Evolutionary conservation across 305 asterid genomes (phyloP).

Genomic region (Solanum hybrid): DNA sequence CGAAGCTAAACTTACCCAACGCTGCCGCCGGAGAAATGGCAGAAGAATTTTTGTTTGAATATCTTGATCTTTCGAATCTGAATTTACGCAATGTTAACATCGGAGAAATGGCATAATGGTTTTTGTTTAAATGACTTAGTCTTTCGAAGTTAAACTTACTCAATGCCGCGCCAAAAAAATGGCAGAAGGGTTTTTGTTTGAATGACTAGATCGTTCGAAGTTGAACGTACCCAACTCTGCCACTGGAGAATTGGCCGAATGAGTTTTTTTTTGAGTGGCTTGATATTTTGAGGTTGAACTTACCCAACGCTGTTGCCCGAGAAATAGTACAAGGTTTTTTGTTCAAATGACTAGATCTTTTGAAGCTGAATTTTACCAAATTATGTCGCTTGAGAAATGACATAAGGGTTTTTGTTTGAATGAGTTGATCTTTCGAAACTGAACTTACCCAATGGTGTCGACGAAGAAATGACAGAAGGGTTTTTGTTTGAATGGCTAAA

Average conservation of each 20-base stretch:
- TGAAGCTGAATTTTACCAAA: too few relatives aligned
- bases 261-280: background rate
- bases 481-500: too few relatives aligned
- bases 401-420: too few relatives aligned
- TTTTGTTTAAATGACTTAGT: background rate
- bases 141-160: background rate
- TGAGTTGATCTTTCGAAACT: too few relatives aligned
- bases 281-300: too few relatives aligned
- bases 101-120: background rate
- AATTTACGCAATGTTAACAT: too few relatives aligned
- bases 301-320: too few relatives aligned
- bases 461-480: too few relatives aligned
- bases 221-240: background rate
- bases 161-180: background rate
- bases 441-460: too few relatives aligned
- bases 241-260: background rate
- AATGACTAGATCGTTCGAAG: background rate
- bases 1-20: background rate
- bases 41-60: background rate
- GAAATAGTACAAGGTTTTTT: too few relatives aligned
- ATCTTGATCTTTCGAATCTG: background rate
- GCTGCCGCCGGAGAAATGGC: background rate
- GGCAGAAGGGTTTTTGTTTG: background rate
- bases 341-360: too few relatives aligned
- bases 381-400: too few relatives aligned